Evolutionary conservation across 805 yeast species (phyloP), one percentile per base, ranked within the genome.

Genomic region (Tetrapisispora arboricola): DNA sequence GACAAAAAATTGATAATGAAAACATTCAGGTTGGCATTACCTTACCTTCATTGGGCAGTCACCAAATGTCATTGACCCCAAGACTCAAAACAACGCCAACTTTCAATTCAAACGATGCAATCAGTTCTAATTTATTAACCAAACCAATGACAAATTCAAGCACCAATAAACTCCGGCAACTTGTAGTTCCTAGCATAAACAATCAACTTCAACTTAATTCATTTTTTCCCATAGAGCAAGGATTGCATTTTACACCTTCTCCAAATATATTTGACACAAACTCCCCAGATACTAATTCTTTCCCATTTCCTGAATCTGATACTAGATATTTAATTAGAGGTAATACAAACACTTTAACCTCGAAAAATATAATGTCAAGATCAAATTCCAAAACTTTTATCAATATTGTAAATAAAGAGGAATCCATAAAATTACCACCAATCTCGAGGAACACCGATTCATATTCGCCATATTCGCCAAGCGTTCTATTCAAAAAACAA

Each of bases 31-130:
- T 18, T 12, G 22, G 11, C 13, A 16, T 12, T 2, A 39, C 22
- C 7, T 18, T 39, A 13, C 42, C 42, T 3, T 33, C 42, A 5
- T 28, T 29, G 22, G n/a, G n/a, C n/a, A 29, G 42, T 24, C 8
- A 39, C 17, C 38, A 39, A 32, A 28, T 33, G 29, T 21, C 32
- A 20, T 32, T 27, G 27, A 27, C 32, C 1, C 31, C 32, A 20
- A 21, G 26, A 16, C 16, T 15, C 11, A 13, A 21, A 33, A 11
- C 24, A 21, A 17, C 16, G 11, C 6, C 15, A 39, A 12, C 2
- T 1, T 9, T 12, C 10, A 15, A 26, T 22, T 15, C n/a, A 19
- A 33, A 6, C 17, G 24, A 39, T 18, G 10, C 25, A 7, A 8
- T 22, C 10, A 22, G 10, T 10, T 10, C 27, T 25, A 25, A 4